Evolutionary conservation across 83 land plant species (phyloP), one percentile per base, ranked within the genome.

Genomic region (Picea abies): DNA sequence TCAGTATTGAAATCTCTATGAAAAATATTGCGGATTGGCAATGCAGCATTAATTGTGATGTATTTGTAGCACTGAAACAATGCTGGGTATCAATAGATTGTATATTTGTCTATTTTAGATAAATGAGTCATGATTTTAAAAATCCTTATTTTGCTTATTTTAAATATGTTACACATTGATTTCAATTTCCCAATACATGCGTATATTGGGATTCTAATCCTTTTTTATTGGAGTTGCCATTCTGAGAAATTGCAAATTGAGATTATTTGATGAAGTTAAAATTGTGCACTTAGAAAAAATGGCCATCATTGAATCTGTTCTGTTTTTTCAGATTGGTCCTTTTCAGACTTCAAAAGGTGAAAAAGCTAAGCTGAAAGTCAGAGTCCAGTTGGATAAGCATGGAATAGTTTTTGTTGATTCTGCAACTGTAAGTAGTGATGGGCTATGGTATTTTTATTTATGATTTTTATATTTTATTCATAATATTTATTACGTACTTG

Each of bases 381-480:
- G 84, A 85, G 87, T 96, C 80, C 87, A 86, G 3, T 67, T 97
- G 71, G 94, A 94, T 83, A 88, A 94, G 41, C 96, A 97, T 86
- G 98, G 99, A 8, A 87, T 97, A 61, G 88, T 96, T 60, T 87
- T 85, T 19, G 81, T 96, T 80, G 98, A 96, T 37, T 92, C 97
- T 16, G 98, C 98, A 10, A 81, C 91, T 37, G 99, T 96, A 87
- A 91, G 96, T 93, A 5, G 72, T 6, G 4, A 58, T 25, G 11
- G 35, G 17, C 19, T 11, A 17, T 23, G 68, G 1, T 82, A 3
- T 49, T 29, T 69, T 76, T 83, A 10, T 22, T 15, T 29, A 65
- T 79, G 82, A 79, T 14, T 84, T 19, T 29, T 39, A 81, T 78
- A 69, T 14, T n/a, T 35, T 11, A 32, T 82, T 67, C 56, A 22